Base-by-base conservation (phyloP, 805 yeast genomes). In the Wilhelminamyces savonicus region DNA sequence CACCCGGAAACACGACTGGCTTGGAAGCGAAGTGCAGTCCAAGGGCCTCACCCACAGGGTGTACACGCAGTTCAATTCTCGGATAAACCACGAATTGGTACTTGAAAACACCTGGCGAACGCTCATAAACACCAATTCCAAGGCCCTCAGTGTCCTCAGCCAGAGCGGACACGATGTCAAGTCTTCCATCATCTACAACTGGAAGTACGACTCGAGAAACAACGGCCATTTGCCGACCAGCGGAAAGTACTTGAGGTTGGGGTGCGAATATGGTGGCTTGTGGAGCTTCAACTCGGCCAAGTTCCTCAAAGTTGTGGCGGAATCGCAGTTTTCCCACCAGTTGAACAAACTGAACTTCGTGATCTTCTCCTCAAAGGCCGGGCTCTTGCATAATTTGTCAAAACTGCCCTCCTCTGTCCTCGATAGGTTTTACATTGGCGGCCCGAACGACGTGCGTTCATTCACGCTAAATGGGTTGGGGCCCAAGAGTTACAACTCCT, bases 351-450 rank as follows among this genome's bases (percentile, higher is more conserved):
- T 32, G 12, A 44, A 41, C 30, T 25, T 40, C 5, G 39, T 48
- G 32, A 52, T 63, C 2, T 27, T 51, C 21, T 39, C 66, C 21
- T 44, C 40, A 26, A 63, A 60, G 33, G 40, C 54, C 1, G 71
- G 71, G 1, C 25, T 56, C 1, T 44, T 65, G 22, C 46, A 44
- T 30, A 43, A 56, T 2, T 39, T 46, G 6, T 27, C 24, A 5
- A 40, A 39, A 2, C 24, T 29, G 9, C 38, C 62, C 10, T 46
- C 55, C n/a, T 63, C 56, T 39, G 52, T 74, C 6, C 56, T 74
- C 54, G 80, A 74, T 46, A 52, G 75, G 26, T 74, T 72, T 34
- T 70, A 64, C 41, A 53, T 66, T 3, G 80, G 80, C n/a, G 80
- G 80, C 2, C 72, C 80, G 9, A 74, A 73, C 39, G 79, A 74